Base-by-base conservation (phyloP, 495 filamentous ascomycete species). In the Annulohypoxylon bovei region DNA sequence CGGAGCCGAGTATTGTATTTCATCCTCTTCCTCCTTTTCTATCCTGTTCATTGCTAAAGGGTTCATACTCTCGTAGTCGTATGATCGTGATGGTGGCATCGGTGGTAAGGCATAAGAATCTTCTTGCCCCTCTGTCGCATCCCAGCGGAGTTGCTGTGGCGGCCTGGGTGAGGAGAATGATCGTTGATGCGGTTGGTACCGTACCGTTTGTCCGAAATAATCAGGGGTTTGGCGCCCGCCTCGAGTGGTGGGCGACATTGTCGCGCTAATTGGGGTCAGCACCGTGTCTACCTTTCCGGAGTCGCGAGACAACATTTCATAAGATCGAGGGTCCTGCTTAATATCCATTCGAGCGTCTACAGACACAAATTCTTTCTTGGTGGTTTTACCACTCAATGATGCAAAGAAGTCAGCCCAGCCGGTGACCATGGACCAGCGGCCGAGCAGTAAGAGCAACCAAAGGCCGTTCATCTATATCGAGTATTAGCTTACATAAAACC, bases 361-460 rank as follows among this genome's bases (percentile, higher is more conserved):
- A 12, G 92, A 94, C 67, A 97, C 93, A 71, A 97, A 98, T 72
- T 98, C 95, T 79, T 78, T 71, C 81, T 86, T 75, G 81, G 75
- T 65, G 65, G 77, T 63, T 58, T 68, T 61, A 86, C 82, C 62
- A 75, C 62, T 40, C 28, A 71, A 71, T 20, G 79, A 70, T 20
- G 79, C 78, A 73, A 91, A 79, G 40, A 95, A 75, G 9, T 95
- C 89, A 37, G 84, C 65, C 95, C 95, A 99, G 57, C 92, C 96
- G 14, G 83, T 83, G 54, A 97, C 84, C 88, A 98, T 96, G 22
- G 89, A 90, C 67, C 84, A 87, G 28, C 95, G 91, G 22, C 89
- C 90, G 27, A 97, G 89, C 60, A 98, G 86, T 25, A 96, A 72
- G 62, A 94, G 85, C 64, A 89, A 87, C 90, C 95, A 97, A 53